Evolutionary conservation across 768 basidiomycete species (phyloP), one percentile per base, ranked within the genome.

Genomic region (Fomitopsis serialis): DNA sequence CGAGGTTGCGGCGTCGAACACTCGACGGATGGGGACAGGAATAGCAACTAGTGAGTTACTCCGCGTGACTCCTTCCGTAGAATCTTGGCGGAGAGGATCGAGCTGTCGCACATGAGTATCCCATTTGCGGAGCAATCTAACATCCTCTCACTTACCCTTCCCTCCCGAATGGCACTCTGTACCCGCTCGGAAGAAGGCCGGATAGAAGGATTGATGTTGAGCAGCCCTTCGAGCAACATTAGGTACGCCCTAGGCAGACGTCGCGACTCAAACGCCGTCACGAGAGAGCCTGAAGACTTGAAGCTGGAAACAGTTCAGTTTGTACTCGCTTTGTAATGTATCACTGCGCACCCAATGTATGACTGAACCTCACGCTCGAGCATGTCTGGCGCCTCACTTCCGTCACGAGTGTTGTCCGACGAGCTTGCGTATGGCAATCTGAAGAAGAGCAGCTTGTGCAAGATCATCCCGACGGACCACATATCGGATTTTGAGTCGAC

Each of bases 381-480:
- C 43, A 70, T 72, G 37, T 82, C 78, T 72, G 89, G 77, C 61
- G 88, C 87, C 13, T 86, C 84, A 0, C 58, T 68, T 42, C 85
- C 85, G 11, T 77, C 76, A 45, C 66, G 63, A 11, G 60, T 65
- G 0, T 80, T 81, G 37, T 78, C 78, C 1, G 83, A 73, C 1
- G 87, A 84, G 58, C 91, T 84, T 17, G 75, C 78, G 63, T 93
- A 98, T 0, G 96, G 95, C 19, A 96, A 70, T 32, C 82, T 81
- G 71, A 98, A 93, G 72, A 97, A 98, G 1, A 96, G 71, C 56
- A 98, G 77, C 62, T 93, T 95, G 73, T 98, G 85, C 17, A 98
- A 76, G 52, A 98, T 91, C 88, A 98, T 93, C 57, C 95, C 95
- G 15, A 98, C 76, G 5, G 91, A 92, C 95, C 96, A 98, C 85